Base-by-base conservation (phyloP, 2,329 filamentous ascomycete genomes). In the Ascochyta koolunga region DNA sequence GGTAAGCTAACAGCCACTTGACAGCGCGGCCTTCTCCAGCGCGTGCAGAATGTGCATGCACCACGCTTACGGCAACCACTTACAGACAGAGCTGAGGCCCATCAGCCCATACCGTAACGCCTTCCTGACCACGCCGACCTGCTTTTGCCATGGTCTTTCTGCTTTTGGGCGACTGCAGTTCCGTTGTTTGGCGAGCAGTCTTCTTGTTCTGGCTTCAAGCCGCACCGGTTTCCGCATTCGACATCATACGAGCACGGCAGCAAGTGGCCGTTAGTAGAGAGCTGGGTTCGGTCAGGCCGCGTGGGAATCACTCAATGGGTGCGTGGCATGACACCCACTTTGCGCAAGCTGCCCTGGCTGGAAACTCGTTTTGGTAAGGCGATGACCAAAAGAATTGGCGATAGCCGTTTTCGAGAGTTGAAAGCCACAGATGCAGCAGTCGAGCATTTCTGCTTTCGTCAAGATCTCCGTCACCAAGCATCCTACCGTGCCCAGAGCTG, bases 241-340 rank as follows among this genome's bases (percentile, higher is more conserved):
- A 2, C 16, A 13, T 48, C 40, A 45, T 39, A 49, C 45, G 35
- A 49, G 44, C n/a, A 25, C 45, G 33, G 38, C 18, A 54, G 38
- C 18, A 54, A 49, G 45, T 46, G 51, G 45, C 51, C 51, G 51
- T 54, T 54, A 45, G 51, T 50, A 36, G 51, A 45, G 35, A 46
- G 45, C 45, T 50, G 45, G 35, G 36, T 27, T 49, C 45, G 45
- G 39, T 49, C 13, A 39, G 33, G 39, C 51, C 51, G 45, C 51
- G 40, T 49, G 51, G 44, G 18, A 44, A 44, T 44, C 29, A 40
- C 39, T 43, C 18, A 27, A 43, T 44, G 27, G n/a, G 32, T 44
- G 39, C 44, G 39, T 48, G 50, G 50, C 44, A 54, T 44, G 44
- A 40, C 45, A 19, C 32, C 44, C 29, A 18, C 16, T 39, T 45